A percentile compares a stretch with the other conserved stretches of the same genome.
These are phyloP conservation scores for Ensete ventricosum DNA, from an alignment of 176 grass and related monocot genomes.

Conservation along the genomic window DNA sequence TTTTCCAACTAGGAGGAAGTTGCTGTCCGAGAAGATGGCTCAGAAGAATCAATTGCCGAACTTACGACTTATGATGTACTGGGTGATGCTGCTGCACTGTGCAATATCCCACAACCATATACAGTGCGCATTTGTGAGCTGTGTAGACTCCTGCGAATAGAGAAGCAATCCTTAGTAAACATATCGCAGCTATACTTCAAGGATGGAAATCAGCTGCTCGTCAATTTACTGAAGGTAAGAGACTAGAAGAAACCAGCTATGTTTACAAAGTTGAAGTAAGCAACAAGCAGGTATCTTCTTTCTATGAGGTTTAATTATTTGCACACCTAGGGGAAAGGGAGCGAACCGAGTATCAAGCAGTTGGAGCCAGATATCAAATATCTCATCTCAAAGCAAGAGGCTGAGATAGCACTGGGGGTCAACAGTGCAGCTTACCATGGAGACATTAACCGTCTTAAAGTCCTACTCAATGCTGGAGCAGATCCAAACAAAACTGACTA, in stretches of 20 bases:
- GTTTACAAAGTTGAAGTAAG: background rate
- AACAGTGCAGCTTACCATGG: conserved; percentile 76
- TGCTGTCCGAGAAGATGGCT: conserved; percentile 26
- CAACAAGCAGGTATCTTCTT: background rate
- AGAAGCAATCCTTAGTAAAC: conserved; percentile 67
- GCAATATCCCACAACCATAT: conserved; percentile 60
- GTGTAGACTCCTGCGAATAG: conserved; percentile 64
- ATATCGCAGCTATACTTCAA: conserved; percentile 71
- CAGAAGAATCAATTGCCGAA: conserved; percentile 48
- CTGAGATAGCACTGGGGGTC: conserved; percentile 57
- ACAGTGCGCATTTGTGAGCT: conserved; percentile 63
- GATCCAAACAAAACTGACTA: conserved; percentile 76
- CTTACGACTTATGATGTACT: conserved; percentile 53
- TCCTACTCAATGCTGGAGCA: conserved; percentile 68
- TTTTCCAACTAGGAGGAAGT: conserved; percentile 43
- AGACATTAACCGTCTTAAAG: conserved; percentile 53
- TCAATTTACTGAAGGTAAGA: conserved; percentile 67
- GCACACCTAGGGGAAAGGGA: conserved; percentile 34
- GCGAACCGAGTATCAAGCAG: conserved; percentile 46
- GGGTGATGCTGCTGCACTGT: conserved; percentile 56
- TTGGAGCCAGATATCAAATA: conserved; percentile 53
- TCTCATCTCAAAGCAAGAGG: conserved; percentile 80
- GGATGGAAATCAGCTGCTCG: conserved; percentile 58
- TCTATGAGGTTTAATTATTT: background rate
- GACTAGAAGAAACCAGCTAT: background rate